Evolutionary conservation across 176 grass and related monocot species (phyloP).

Genomic region (Saccharum spontaneum): DNA sequence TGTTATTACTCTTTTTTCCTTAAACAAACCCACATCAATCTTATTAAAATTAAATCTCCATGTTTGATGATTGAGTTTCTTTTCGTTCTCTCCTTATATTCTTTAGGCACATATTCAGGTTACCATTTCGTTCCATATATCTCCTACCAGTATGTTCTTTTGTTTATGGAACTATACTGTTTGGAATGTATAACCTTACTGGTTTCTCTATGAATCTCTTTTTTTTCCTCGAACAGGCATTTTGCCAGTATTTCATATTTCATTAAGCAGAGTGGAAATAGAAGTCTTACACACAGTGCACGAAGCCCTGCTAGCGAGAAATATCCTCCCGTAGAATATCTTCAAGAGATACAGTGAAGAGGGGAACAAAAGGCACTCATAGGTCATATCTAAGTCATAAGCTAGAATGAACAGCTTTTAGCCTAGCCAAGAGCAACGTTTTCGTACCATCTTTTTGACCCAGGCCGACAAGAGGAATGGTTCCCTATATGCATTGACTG

Average conservation of each 20-base stretch:
- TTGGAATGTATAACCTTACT: too few species aligned
- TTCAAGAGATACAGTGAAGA: conserved; percentile 30
- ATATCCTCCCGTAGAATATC: conserved; percentile 12
- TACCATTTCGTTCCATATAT: background rate
- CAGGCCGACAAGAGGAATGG: conserved; percentile 33
- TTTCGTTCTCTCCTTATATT: background rate
- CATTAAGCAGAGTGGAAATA: too few species aligned
- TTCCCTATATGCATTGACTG: conserved; percentile 25
- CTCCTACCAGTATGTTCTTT: background rate
- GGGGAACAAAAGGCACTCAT: background rate
- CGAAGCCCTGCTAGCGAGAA: too few species aligned
- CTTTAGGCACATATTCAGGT: background rate
- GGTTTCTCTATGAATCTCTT: too few species aligned
- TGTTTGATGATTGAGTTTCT: background rate
- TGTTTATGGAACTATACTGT: background rate
- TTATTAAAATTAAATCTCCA: background rate
- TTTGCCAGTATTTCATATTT: too few species aligned
- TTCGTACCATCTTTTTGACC: background rate
- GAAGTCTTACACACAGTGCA: too few species aligned
- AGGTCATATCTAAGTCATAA: background rate
- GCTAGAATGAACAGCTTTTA: conserved; percentile 16
- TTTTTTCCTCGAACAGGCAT: too few species aligned
- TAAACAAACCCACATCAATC: too few species aligned
- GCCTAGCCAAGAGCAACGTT: conserved; percentile 22
- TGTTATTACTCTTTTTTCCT: too few species aligned